Evolutionary conservation across 352 stramenopile species (phyloP), one percentile per base, ranked within the genome.

Genomic region (Pythium dissimile): DNA sequence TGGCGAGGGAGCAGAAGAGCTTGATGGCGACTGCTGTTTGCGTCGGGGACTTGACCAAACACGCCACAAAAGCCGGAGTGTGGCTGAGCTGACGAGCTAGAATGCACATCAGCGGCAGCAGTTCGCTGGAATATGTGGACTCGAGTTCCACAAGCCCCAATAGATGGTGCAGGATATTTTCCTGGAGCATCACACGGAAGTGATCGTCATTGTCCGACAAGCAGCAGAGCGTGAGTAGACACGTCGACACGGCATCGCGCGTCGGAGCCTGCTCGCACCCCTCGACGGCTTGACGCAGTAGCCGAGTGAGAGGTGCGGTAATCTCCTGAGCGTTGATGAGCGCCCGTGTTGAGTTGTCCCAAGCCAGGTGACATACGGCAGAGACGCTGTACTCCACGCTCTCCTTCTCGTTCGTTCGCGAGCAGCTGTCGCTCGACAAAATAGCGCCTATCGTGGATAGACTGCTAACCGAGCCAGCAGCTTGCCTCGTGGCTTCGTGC

Each of bases 71-170:
- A 6, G 45, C 42, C 3, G 72, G n/a, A 0, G 59, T 44, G 21
- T 86, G 78, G 30, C 75, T 83, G 5, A 89, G 46, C 30, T 88
- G 75, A 7, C 83, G 80, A 10, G 87, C 63, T 1, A 90, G 37
- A 28, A 88, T 77, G 39, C 69, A 84, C 15, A 75, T 71, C 0
- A 92, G 66, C 1, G 75, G 62, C 1, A 88, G 43, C 31, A 89
- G 73, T 20, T 68, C 59, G 11, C 51, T 16, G 50, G 78, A 69
- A 27, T 62, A 44, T 10, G 23, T 7, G 3, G 35, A 18, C 12
- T 35, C 5, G 16, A 23, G 24, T 12, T 53, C 32, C 13, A 86
- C 50, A 20, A 85, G 68, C 2, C 41, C 62, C 23, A 78, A 65
- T 15, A 92, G 60, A 20, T 70, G 61, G 9, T 58, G 39, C 42